These are phyloP conservation scores for Lathyrus aphaca DNA, from an alignment of 306 rosid genomes.

Conservation along the genomic window DNA sequence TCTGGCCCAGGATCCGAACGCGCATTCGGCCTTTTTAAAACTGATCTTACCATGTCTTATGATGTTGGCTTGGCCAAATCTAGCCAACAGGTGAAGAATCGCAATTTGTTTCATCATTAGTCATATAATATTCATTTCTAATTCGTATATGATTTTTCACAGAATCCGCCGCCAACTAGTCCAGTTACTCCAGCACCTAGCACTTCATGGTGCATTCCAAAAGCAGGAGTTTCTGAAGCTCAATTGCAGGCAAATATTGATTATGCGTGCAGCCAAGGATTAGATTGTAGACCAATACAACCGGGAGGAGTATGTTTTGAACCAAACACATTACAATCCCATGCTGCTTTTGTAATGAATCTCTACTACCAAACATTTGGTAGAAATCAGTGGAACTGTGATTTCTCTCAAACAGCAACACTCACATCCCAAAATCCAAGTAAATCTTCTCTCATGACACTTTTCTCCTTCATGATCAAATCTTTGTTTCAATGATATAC, in stretches of 20 bases:
- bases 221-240: constrained; percentile 59
- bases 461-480: not conserved
- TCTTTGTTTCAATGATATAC: constrained; percentile 22
- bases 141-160: not conserved
- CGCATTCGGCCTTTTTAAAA: constrained; percentile 72
- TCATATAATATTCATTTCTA: not conserved
- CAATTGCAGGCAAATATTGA: constrained; percentile 75
- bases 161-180: constrained; percentile 1
- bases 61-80: constrained; percentile 78
- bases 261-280: constrained; percentile 77
- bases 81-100: constrained; percentile 59
- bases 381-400: constrained; percentile 74
- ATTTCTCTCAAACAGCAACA: constrained; percentile 83
- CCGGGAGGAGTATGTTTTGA: constrained; percentile 86
- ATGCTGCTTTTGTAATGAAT: constrained; percentile 93
- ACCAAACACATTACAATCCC: constrained; percentile 74
- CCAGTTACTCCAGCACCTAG: constrained; percentile 2
- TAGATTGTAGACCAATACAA: constrained; percentile 80
- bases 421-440: constrained; percentile 85
- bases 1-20: constrained; percentile 77
- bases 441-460: constrained; percentile 44
- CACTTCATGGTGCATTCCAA: constrained; percentile 80
- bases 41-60: constrained; percentile 65
- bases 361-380: constrained; percentile 69
- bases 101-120: not conserved